Base-by-base conservation (phyloP, 257 asterid genomes). In the Salvia splendens region DNA sequence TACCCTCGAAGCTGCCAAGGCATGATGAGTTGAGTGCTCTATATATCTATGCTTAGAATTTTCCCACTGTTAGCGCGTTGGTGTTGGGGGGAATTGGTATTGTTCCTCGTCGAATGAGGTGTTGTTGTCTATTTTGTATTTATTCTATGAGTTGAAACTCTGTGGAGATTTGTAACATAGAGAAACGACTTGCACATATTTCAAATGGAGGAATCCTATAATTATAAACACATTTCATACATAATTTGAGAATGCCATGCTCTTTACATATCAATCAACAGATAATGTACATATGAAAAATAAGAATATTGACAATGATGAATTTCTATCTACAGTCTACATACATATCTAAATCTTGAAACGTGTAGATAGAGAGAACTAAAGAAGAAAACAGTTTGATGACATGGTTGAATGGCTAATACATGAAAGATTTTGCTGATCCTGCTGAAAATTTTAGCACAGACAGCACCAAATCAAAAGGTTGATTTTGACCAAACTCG, bases 1-100 rank as follows among this genome's bases (percentile, higher is more conserved):
- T 65, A 80, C 84, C 8, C 72, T 88, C 46, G 76, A 82, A 83
- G 88, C 96, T 16, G 68, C 85, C 10, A 88, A 84, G 87, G 94
- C 95, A 75, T 92, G 20, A 52, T 48, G 53, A 48, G 54, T 48
- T 5, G 20, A n/a, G 20, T 10, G 42, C 42, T 24, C 30, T 24
- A 24, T 24, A 1, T 24, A 24, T 38, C 42, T 3, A 1, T 28
- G 16, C 40, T 28, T 58, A 12, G 47, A 59, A 6, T 58, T 14
- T 35, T 68, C 81, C 66, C 30, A 24, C 30, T 24, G 2, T 24
- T 24, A 24, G 30, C 30, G 30, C 69, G 76, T 64, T 58, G 72
- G 74, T 71, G 76, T 63, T 70, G 72, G 81, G 71, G 53, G 61
- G 58, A 66, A 33, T 33, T 52, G 7, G 20, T 52, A 20, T 52